Conservation (phyloP, 352 stramenopile genomes). For the Pythium phragmitis region DNA sequence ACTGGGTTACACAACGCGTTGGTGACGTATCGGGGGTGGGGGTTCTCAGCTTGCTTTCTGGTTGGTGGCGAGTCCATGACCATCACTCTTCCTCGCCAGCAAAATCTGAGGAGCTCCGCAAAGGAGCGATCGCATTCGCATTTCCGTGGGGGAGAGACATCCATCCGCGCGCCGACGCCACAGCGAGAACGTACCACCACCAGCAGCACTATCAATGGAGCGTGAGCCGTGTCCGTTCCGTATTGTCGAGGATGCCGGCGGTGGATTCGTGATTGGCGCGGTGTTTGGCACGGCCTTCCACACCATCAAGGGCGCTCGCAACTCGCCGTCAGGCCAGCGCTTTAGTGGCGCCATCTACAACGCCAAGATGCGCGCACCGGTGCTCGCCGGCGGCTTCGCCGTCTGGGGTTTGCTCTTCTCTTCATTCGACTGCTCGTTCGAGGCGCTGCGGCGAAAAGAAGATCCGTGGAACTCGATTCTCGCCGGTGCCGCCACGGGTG, state of each 20-base stretch:
- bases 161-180: neutral
- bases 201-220: slow-evolving; percentile 33
- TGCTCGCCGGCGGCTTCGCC: slow-evolving; percentile 92
- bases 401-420: slow-evolving; percentile 98
- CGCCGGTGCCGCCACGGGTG: slow-evolving; percentile 94
- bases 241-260: slow-evolving; percentile 98
- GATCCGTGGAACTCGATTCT: slow-evolving; percentile 99
- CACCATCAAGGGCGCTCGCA: slow-evolving; percentile 94
- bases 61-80: slow-evolving; percentile 27
- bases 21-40: slow-evolving; percentile 4
- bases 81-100: slow-evolving; percentile 19
- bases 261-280: slow-evolving; percentile 96
- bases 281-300: slow-evolving; percentile 96
- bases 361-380: slow-evolving; percentile 92
- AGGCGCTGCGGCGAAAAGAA: slow-evolving; percentile 97
- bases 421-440: slow-evolving; percentile 97
- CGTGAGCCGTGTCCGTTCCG: slow-evolving; percentile 98
- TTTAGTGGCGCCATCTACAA: slow-evolving; percentile 92
- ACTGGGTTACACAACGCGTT: neutral
- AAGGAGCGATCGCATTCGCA: slow-evolving; percentile 4
- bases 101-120: slow-evolving; percentile 18
- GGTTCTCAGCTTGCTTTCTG: slow-evolving; percentile 8
- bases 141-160: neutral
- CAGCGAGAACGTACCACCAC: slow-evolving; percentile 1
- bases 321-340: slow-evolving; percentile 91